phyloP scores from a whole-genome alignment of 257 asterid species.

The Primulina tabacum region DNA sequence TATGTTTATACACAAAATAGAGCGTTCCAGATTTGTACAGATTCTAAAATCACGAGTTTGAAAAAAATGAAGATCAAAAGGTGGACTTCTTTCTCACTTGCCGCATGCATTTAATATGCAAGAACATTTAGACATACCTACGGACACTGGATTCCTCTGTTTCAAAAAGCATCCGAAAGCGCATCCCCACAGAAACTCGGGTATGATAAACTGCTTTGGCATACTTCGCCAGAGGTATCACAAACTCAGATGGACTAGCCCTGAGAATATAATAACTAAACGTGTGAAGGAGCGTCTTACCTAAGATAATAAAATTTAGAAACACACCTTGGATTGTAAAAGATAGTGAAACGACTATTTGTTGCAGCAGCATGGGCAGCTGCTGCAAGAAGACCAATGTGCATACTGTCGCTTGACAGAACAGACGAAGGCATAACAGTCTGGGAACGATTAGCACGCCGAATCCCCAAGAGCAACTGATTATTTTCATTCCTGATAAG shows the following conservation, averaged over 20 bases:
- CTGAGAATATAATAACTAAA: conserved; percentile 39
- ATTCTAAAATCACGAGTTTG: not conserved
- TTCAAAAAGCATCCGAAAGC: conserved; percentile 91
- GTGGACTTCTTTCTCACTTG: not conserved
- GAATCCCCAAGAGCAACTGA: conserved; percentile 81
- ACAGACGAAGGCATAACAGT: conserved; percentile 90
- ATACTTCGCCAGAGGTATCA: conserved; percentile 81
- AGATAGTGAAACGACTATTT: conserved; percentile 83
- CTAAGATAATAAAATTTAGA: conserved; percentile 15
- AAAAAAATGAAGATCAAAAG: not conserved
- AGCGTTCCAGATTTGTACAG: not conserved
- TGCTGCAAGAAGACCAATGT: conserved; percentile 97
- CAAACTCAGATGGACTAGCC: conserved; percentile 91
- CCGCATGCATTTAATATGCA: not conserved
- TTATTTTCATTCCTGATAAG: conserved; percentile 74
- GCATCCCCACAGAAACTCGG: conserved; percentile 89
- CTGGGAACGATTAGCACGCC: conserved; percentile 86
- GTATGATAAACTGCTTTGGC: conserved; percentile 87
- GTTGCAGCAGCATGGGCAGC: conserved; percentile 96
- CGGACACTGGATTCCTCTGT: conserved; percentile 94
- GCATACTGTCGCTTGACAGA: conserved; percentile 94
- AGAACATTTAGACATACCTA: conserved; percentile 46
- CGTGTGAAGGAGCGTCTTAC: conserved; percentile 11
- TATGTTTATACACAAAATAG: not conserved
- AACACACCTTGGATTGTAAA: conserved; percentile 77